phyloP scores from a whole-genome alignment of 2,329 filamentous ascomycete genomes.

The Sporothrix luriei region DNA sequence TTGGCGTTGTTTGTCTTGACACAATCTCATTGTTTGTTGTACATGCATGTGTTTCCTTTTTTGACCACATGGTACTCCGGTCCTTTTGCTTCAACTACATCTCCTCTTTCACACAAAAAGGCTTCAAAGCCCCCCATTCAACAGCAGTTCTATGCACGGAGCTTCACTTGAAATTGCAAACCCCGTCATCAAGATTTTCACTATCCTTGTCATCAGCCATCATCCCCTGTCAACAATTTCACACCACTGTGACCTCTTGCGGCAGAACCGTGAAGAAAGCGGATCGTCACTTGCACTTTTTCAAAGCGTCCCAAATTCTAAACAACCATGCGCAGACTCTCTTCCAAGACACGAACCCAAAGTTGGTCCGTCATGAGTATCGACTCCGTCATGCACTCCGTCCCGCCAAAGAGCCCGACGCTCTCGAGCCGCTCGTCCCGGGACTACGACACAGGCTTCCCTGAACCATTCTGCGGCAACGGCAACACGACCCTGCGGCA shows the following conservation, averaged over 20 bases:
- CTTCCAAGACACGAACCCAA: conserved; percentile 29
- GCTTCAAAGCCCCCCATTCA: background rate
- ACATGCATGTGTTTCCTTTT: background rate
- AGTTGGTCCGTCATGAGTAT: conserved; percentile 36
- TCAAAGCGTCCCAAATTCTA: background rate
- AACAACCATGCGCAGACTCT: conserved; percentile 34
- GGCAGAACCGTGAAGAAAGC: background rate
- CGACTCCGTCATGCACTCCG: conserved; percentile 29
- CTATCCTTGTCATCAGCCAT: background rate
- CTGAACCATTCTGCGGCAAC: conserved; percentile 53
- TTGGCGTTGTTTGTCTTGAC: background rate
- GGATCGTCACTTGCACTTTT: background rate
- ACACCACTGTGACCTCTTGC: background rate
- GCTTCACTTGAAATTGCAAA: conserved; percentile 22
- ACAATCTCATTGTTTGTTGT: conserved; percentile 8
- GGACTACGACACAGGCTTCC: conserved; percentile 53
- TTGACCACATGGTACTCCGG: background rate
- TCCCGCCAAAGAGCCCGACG: conserved; percentile 25
- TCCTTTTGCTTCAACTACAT: background rate
- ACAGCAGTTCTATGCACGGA: conserved; percentile 8
- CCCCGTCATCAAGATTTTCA: background rate
- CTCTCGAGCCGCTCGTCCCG: conserved; percentile 27
- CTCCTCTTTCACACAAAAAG: conserved; percentile 1
- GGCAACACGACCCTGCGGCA: conserved; percentile 64
- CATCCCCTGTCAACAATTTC: conserved; percentile 16